These are phyloP conservation scores for Asterochloris sp. DNA, from an alignment of 139 green algal genomes.

Conservation along the genomic window DNA sequence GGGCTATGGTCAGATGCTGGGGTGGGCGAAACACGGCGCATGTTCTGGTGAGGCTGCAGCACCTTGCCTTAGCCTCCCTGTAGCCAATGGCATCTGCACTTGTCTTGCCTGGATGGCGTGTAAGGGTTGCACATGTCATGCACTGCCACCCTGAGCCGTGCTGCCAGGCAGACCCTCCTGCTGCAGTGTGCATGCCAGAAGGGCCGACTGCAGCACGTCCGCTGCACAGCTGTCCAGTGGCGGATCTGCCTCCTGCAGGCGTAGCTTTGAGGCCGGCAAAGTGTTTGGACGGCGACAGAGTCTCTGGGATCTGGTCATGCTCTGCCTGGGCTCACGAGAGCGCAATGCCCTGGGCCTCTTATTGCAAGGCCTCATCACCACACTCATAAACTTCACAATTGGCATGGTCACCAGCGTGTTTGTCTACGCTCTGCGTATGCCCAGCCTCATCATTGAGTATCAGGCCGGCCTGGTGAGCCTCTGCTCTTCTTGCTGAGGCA, in stretches of 20 bases:
- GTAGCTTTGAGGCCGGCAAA: conserved; percentile 47
- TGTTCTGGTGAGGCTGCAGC: conserved; percentile 31
- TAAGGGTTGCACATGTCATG: background rate
- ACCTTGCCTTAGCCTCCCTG: background rate
- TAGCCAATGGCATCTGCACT: background rate
- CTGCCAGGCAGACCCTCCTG: too few species aligned
- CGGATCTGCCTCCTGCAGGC: background rate
- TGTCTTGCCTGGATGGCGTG: background rate
- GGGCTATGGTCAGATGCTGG: conserved; percentile 52
- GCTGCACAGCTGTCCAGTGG: background rate
- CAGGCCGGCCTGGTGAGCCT: conserved; percentile 22
- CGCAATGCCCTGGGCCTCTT: conserved; percentile 45
- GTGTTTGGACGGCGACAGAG: conserved; percentile 53
- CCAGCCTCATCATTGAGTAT: conserved; percentile 40
- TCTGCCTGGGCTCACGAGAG: conserved; percentile 29
- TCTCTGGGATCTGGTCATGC: conserved; percentile 46
- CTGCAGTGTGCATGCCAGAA: too few species aligned
- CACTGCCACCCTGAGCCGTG: too few species aligned
- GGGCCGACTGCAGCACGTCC: too few species aligned
- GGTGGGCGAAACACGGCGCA: conserved; percentile 32
- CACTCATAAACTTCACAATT: conserved; percentile 47
- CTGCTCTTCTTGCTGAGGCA: background rate
- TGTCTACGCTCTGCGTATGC: conserved; percentile 41
- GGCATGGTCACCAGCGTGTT: conserved; percentile 46
- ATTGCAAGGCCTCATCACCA: conserved; percentile 36